phyloP scores from a whole-genome alignment of 352 stramenopile species.

The Phytopythium litorale region DNA sequence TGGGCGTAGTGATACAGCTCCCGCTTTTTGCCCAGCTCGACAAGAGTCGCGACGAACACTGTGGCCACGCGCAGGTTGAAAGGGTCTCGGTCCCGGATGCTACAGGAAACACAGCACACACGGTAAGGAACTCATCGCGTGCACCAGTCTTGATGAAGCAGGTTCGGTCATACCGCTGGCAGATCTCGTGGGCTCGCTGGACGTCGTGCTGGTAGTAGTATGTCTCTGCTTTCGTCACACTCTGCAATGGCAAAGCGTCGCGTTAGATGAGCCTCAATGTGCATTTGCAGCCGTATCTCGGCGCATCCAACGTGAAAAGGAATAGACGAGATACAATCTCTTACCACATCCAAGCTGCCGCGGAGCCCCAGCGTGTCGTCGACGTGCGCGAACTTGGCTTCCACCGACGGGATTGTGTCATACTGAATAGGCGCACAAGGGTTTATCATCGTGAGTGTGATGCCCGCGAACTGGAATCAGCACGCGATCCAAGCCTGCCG shows the following conservation, averaged over 20 bases:
- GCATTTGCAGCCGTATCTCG: not conserved
- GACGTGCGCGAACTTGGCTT: conserved; percentile 59
- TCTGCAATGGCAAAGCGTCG: conserved; percentile 25
- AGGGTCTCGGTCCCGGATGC: conserved; percentile 67
- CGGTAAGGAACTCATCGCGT: not conserved
- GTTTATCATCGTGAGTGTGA: not conserved
- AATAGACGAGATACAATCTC: not conserved
- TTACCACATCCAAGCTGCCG: conserved; percentile 69
- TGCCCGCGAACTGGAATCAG: not conserved
- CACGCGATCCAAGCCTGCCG: too few species aligned
- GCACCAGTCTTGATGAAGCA: not conserved
- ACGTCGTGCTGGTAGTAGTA: conserved; percentile 88
- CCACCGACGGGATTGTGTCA: conserved; percentile 37
- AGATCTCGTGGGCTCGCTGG: conserved; percentile 73
- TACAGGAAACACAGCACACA: conserved; percentile 12
- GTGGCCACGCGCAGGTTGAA: conserved; percentile 80
- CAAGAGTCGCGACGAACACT: conserved; percentile 87
- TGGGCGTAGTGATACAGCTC: conserved; percentile 96
- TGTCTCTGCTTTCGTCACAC: conserved; percentile 68
- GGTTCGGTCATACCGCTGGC: conserved; percentile 43
- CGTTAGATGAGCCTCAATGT: not conserved
- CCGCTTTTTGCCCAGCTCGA: conserved; percentile 91
- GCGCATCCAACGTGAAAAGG: not conserved
- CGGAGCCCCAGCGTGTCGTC: conserved; percentile 52
- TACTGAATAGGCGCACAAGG: conserved; percentile 37